These are phyloP conservation scores for Persicaria maculosa DNA, from an alignment of 148 eudicot genomes.

Conservation along the genomic window DNA sequence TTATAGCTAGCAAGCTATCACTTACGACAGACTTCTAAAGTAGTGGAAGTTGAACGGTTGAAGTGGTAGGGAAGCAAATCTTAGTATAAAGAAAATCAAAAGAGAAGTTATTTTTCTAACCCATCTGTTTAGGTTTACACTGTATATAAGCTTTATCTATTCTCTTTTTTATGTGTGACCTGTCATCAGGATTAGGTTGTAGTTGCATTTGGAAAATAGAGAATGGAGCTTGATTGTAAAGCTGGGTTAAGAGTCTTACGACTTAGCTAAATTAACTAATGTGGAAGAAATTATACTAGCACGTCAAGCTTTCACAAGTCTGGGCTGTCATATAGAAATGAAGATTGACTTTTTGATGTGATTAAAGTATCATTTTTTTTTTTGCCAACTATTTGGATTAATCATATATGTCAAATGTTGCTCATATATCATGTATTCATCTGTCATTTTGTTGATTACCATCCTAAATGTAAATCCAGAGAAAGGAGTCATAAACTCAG, in stretches of 20 bases:
- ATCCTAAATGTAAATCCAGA: neutral
- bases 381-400: neutral
- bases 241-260: neutral
- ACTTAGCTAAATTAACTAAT: neutral
- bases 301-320: neutral
- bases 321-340: neutral
- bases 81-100: no score
- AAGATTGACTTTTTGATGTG: neutral
- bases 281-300: neutral
- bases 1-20: no score
- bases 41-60: neutral
- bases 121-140: neutral
- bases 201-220: conserved; percentile 1
- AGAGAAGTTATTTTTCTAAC: no score
- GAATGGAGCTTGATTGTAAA: neutral
- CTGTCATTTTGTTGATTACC: neutral
- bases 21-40: no score
- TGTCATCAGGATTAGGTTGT: neutral
- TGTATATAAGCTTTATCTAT: neutral
- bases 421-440: neutral
- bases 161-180: neutral
- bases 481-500: neutral
- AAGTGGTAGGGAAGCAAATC: neutral
- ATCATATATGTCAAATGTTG: neutral
- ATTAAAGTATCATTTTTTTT: neutral